Base-by-base conservation (phyloP, 345 rosid species). In the Eucalyptus grandis region DNA sequence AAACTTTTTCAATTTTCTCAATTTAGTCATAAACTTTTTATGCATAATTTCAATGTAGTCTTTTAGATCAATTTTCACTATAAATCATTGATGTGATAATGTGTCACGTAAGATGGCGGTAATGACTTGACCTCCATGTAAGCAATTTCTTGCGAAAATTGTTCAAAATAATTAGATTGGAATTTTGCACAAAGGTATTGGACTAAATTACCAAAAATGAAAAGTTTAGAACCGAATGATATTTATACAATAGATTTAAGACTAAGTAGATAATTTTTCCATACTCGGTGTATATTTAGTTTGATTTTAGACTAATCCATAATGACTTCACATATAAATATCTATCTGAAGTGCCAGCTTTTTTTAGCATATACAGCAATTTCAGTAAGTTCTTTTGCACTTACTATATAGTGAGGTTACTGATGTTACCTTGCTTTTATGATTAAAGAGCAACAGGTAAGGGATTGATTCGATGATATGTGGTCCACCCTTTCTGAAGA, bases 271-370 rank as follows among this genome's bases (percentile, higher is more conserved):
- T 65, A 7, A 65, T 14, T 15, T 65, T 65, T n/a, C 3, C 2
- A 0, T n/a, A 7, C 5, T n/a, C 3, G 0, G 3, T n/a, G 11
- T n/a, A n/a, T n/a, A 65, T 65, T 15, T 65, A 65, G 9, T 65
- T 65, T n/a, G 77, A 65, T 65, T 65, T n/a, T 65, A n/a, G 77
- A 65, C 11, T 65, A n/a, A 65, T 65, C 77, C 69, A n/a, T 14
- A 65, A 65, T 14, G 21, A 65, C 3, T 65, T 65, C 37, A 65
- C 37, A n/a, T n/a, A n/a, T n/a, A n/a, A n/a, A n/a, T n/a, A n/a
- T n/a, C n/a, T n/a, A 49, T 49, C 7, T 49, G 17, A 49, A 49
- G 51, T 14, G 16, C 54, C 53, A 50, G 53, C 19, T 65, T 65
- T 65, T 65, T 65, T 15, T n/a, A 65, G 40, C 37, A 65, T 65